Conservation (phyloP, 2,329 filamentous ascomycete genomes). For the Blumeriella jaapii region DNA sequence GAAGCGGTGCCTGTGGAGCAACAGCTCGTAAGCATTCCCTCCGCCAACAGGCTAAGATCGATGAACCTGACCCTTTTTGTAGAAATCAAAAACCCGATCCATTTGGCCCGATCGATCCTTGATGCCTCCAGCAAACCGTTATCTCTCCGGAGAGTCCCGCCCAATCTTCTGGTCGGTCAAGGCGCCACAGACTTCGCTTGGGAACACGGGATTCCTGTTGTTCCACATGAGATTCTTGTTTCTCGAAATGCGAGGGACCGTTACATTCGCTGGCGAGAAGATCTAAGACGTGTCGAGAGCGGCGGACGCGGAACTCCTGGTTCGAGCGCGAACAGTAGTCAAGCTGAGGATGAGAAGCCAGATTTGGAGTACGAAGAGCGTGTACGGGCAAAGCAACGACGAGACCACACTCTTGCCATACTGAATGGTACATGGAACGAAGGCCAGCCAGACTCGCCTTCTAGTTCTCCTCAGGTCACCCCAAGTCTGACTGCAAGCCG, state of each 20-base stretch:
- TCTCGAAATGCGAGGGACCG: slow-evolving; percentile 69
- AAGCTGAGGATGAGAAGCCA: slow-evolving; percentile 15
- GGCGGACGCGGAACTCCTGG: slow-evolving; percentile 28
- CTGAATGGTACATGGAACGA: slow-evolving; percentile 50
- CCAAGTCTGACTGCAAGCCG: slow-evolving; percentile 6
- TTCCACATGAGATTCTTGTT: slow-evolving; percentile 68
- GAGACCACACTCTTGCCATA: slow-evolving; percentile 43
- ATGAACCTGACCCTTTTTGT: background rate
- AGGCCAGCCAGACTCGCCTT: slow-evolving; percentile 48
- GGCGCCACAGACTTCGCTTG: slow-evolving; percentile 81
- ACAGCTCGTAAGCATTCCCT: slow-evolving; percentile 60
- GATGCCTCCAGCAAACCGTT: slow-evolving; percentile 65
- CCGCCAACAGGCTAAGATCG: background rate
- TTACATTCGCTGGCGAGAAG: slow-evolving; percentile 66
- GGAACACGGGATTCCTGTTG: slow-evolving; percentile 60
- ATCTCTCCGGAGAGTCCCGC: slow-evolving; percentile 80
- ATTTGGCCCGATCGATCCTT: slow-evolving; percentile 71
- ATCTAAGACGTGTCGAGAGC: slow-evolving; percentile 52
- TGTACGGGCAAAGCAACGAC: slow-evolving; percentile 23
- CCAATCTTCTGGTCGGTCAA: slow-evolving; percentile 78
- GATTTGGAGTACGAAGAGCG: slow-evolving; percentile 24
- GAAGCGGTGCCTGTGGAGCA: slow-evolving; percentile 87
- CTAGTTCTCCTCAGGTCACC: slow-evolving; percentile 14
- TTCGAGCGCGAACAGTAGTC: slow-evolving; percentile 19
- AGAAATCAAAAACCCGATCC: slow-evolving; percentile 92